These are phyloP conservation scores for Colletotrichum eremochloae DNA, from an alignment of 2,329 filamentous ascomycete species.

Conservation along the genomic window DNA sequence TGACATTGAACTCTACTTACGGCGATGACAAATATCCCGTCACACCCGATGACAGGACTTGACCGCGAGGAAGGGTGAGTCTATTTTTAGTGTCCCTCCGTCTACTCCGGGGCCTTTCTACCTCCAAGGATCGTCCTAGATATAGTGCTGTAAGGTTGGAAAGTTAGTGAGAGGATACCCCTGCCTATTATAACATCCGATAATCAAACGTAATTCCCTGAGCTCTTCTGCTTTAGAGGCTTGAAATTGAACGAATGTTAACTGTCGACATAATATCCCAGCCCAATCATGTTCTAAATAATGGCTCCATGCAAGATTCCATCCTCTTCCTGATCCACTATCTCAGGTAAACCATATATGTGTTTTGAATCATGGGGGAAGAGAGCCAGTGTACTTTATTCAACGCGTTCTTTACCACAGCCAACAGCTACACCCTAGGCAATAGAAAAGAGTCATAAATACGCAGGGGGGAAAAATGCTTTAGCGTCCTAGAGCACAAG, in stretches of 20 bases:
- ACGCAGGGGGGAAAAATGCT: no score
- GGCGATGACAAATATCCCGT: slow-evolving; percentile 67
- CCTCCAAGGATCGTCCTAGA: neutral
- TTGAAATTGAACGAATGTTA: neutral
- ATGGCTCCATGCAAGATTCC: no score
- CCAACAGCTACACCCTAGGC: neutral
- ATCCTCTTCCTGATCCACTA: neutral
- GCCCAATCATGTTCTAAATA: neutral
- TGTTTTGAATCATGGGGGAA: no score
- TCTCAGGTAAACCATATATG: neutral
- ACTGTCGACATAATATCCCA: neutral
- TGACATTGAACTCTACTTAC: slow-evolving; percentile 71
- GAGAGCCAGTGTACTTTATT: neutral
- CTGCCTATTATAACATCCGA: neutral
- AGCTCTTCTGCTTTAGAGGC: neutral
- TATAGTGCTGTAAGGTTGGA: neutral
- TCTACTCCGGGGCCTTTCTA: neutral
- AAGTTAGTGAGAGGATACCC: neutral
- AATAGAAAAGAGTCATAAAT: no score
- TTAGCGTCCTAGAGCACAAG: neutral
- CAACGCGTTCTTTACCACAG: neutral
- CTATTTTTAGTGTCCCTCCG: no score
- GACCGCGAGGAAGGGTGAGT: neutral
- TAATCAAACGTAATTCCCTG: neutral
- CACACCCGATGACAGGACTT: slow-evolving; percentile 55